Conservation (phyloP, 192 early-diverging fungal species). For the Coemansia sp. region DNA sequence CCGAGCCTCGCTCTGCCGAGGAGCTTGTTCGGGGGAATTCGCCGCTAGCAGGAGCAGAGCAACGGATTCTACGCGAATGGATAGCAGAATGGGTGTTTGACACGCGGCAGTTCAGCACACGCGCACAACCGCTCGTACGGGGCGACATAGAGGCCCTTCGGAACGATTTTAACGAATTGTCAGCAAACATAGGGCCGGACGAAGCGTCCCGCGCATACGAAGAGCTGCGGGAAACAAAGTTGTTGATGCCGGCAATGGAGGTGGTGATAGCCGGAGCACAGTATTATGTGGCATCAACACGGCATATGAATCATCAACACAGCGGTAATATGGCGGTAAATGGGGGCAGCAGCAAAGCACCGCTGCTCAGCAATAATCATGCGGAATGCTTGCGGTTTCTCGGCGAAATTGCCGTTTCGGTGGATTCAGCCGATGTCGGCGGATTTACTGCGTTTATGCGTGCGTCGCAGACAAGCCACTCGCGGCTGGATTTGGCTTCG, state of each 20-base stretch:
- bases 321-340: no score
- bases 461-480: slow-evolving; percentile 42
- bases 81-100: slow-evolving; percentile 43
- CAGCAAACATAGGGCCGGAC: neutral
- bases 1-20: slow-evolving; percentile 18
- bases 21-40: slow-evolving; percentile 17
- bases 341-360: neutral
- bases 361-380: slow-evolving; percentile 11
- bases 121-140: slow-evolving; percentile 40
- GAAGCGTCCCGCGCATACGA: slow-evolving; percentile 7
- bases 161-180: slow-evolving; percentile 9
- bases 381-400: slow-evolving; percentile 30
- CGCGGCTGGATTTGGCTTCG: slow-evolving; percentile 37
- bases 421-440: slow-evolving; percentile 39
- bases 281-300: slow-evolving; percentile 20
- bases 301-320: neutral
- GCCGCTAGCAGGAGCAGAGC: slow-evolving; percentile 40
- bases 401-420: slow-evolving; percentile 16
- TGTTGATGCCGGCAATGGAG: slow-evolving; percentile 52
- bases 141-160: slow-evolving; percentile 25
- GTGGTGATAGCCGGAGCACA: slow-evolving; percentile 50
- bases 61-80: slow-evolving; percentile 49
- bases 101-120: slow-evolving; percentile 22
- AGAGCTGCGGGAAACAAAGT: slow-evolving; percentile 33
- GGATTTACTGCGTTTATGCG: slow-evolving; percentile 56